A percentile compares a stretch with the other conserved stretches of the same genome.
Evolutionary conservation across 148 eudicot species (phyloP).

Genomic region (Agrostemma githago): DNA sequence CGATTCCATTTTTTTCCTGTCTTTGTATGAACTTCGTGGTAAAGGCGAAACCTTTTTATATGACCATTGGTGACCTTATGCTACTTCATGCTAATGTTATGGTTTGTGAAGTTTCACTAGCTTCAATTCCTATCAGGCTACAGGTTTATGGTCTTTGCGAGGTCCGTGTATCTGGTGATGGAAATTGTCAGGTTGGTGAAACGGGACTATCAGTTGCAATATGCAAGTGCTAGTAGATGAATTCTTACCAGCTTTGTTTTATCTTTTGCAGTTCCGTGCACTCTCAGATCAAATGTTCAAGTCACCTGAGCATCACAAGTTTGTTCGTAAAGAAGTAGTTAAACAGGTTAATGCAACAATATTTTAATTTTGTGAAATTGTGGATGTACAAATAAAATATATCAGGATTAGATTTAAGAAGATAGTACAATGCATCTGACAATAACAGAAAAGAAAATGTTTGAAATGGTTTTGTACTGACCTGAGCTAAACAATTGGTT

Average conservation of each 20-base stretch:
- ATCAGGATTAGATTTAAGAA: neutral
- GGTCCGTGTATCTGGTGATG: conserved; percentile 86
- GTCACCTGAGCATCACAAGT: conserved; percentile 80
- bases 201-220: conserved; percentile 1
- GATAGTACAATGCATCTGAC: neutral
- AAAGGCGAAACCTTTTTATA: neutral
- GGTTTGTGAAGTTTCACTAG: neutral
- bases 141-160: conserved; percentile 69
- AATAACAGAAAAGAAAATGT: neutral
- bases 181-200: conserved; percentile 84
- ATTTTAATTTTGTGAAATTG: neutral
- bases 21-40: neutral
- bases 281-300: conserved; percentile 84
- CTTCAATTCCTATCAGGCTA: conserved; percentile 42
- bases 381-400: neutral
- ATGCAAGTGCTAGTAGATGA: neutral
- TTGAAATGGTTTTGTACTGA: neutral
- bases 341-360: conserved; percentile 54
- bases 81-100: neutral
- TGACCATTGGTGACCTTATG: neutral
- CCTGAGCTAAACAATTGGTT: neutral
- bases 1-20: neutral
- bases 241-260: conserved; percentile 20
- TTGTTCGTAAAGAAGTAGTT: conserved; percentile 75
- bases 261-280: conserved; percentile 72